A percentile compares a stretch with the other conserved stretches of the same genome.
phyloP scores from a whole-genome alignment of 805 yeast species.

The Kodamaea kaohsiungensis region DNA sequence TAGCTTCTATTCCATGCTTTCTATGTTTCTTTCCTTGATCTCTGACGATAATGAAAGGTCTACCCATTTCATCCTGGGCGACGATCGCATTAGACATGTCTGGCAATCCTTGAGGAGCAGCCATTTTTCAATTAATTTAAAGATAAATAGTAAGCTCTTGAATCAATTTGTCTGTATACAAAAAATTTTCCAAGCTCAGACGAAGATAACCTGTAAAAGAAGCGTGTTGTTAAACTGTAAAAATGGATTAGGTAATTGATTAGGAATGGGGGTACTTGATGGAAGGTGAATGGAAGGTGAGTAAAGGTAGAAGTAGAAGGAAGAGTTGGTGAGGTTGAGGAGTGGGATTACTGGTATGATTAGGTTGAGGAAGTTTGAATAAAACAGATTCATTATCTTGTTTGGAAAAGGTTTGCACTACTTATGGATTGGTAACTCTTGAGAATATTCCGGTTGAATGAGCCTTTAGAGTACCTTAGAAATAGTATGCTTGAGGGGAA shows the following conservation, averaged over 20 bases:
- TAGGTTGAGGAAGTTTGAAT: too few species aligned
- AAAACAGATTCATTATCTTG: too few species aligned
- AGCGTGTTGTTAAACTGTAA: not conserved
- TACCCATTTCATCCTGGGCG: slow-evolving; percentile 99
- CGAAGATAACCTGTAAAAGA: slow-evolving; percentile 1
- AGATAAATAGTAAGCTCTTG: not conserved
- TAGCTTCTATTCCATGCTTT: slow-evolving; percentile 50
- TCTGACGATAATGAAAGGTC: slow-evolving; percentile 96
- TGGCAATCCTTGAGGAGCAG: slow-evolving; percentile 51
- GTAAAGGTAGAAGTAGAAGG: too few species aligned
- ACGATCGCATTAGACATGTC: slow-evolving; percentile 97
- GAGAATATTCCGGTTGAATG: too few species aligned
- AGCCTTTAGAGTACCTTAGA: too few species aligned
- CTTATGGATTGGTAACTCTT: too few species aligned
- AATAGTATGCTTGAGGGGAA: too few species aligned
- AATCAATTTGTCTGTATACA: not conserved
- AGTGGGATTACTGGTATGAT: too few species aligned
- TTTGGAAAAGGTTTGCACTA: too few species aligned
- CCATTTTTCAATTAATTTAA: slow-evolving; percentile 11
- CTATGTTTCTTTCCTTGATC: slow-evolving; percentile 78
- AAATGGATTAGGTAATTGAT: not conserved
- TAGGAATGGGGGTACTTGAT: not conserved
- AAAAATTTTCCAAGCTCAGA: slow-evolving; percentile 7
- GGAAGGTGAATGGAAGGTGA: too few species aligned
- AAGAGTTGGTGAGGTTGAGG: too few species aligned